Evolutionary conservation across 2,329 filamentous ascomycete genomes (phyloP), one percentile per base, ranked within the genome.

Genomic region (Fonsecaea multimorphosa): DNA sequence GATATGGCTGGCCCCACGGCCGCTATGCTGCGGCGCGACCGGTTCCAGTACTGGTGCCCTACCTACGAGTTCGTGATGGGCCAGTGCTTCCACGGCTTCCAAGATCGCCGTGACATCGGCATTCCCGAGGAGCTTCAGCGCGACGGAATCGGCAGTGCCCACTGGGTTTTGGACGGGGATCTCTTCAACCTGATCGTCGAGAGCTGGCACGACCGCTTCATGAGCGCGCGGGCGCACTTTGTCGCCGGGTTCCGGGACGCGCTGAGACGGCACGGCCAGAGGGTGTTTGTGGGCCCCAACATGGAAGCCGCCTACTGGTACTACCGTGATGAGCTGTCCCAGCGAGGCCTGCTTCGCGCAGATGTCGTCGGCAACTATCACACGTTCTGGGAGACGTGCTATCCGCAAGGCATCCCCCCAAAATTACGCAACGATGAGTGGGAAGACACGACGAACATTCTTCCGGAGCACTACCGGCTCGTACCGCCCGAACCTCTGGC

Each of bases 341-440:
- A 51, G 5, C 36, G n/a, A n/a, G n/a, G n/a, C n/a, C n/a, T n/a
- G n/a, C n/a, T n/a, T n/a, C n/a, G n/a, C n/a, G n/a, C n/a, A n/a
- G n/a, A n/a, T n/a, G 19, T 36, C 38, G 24, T 52, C 29, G 58
- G 57, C 49, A 24, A 6, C 22, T 34, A 38, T 11, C 51, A 57
- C 12, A 62, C 63, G n/a, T 65, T 65, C 31, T 65, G 58, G 63
- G 58, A 65, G 53, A 31, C 27, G 1, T 58, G 29, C 34, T 65
- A 65, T 54, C 63, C 63, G 8, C 7, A 9, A 12, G 63, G 63
- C 9, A 65, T 65, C 31, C 34, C 57, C n/a, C 58, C 52, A 7
- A 57, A 65, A 22, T 65, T 53, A 36, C 38, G 31, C 9, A 65
- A 65, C 24, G 52, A 65, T n/a, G 29, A 52, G 36, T 61, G 63